These are phyloP conservation scores for Solanum chacoense DNA, from an alignment of 305 asterid species.

Conservation along the genomic window DNA sequence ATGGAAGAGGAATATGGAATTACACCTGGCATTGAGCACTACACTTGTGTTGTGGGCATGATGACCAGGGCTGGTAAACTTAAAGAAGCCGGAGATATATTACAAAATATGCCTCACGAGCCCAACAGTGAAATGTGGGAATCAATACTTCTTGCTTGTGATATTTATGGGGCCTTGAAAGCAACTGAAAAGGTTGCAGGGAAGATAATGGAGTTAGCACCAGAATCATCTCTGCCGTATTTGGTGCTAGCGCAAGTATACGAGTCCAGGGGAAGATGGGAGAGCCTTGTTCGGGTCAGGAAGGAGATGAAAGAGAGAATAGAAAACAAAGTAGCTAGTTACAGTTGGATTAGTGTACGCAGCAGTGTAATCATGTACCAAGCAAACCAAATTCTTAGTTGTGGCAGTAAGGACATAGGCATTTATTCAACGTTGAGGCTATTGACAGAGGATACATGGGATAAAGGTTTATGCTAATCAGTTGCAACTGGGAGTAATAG, in stretches of 20 bases:
- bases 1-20: constrained; percentile 45
- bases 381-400: constrained; percentile 21
- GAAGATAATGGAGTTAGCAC: constrained; percentile 40
- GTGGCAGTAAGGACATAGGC: constrained; percentile 19
- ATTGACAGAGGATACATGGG: neutral
- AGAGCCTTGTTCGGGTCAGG: constrained; percentile 55
- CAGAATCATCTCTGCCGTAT: constrained; percentile 31
- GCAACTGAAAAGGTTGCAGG: constrained; percentile 38
- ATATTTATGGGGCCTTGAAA: constrained; percentile 27
- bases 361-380: constrained; percentile 23
- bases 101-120: constrained; percentile 24
- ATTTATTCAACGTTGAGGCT: neutral
- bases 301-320: constrained; percentile 30
- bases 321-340: constrained; percentile 17
- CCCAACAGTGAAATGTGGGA: constrained; percentile 38
- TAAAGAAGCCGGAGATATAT: constrained; percentile 35
- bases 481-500: neutral
- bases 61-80: constrained; percentile 40
- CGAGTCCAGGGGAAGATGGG: constrained; percentile 58
- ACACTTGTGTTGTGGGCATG: constrained; percentile 30
- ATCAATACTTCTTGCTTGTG: constrained; percentile 37
- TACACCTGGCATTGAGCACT: constrained; percentile 41
- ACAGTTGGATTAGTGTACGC: constrained; percentile 33
- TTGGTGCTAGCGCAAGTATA: constrained; percentile 36
- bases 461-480: neutral